phyloP scores from a whole-genome alignment of 257 asterid genomes.

The Petunia axillaris region DNA sequence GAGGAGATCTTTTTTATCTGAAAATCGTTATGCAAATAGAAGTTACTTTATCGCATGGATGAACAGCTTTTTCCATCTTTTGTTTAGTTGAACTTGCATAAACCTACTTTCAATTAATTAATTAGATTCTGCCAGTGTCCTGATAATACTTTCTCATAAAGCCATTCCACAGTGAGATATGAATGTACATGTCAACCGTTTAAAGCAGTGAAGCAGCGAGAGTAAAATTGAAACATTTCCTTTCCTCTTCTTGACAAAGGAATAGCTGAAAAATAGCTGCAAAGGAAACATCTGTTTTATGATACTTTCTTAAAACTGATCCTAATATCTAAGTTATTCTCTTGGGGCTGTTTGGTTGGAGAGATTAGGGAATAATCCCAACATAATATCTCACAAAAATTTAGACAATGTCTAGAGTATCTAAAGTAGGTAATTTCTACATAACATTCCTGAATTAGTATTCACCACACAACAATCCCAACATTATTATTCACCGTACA shows the following conservation, averaged over 20 bases:
- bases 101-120: neutral
- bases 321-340: neutral
- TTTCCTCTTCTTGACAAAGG: neutral
- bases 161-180: neutral
- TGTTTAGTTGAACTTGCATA: neutral
- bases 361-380: slow-evolving; percentile 1
- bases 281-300: neutral
- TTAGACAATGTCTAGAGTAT: neutral
- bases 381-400: neutral
- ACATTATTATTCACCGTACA: neutral
- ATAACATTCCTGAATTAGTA: neutral
- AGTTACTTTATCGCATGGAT: neutral
- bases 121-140: slow-evolving; percentile 1
- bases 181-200: neutral
- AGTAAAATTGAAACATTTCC: slow-evolving; percentile 1
- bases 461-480: neutral
- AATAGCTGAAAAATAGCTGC: neutral
- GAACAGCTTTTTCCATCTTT: neutral
- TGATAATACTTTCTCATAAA: slow-evolving; percentile 1
- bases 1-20: slow-evolving; percentile 24
- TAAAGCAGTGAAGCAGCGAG: neutral
- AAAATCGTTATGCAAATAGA: neutral
- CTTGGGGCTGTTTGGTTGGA: neutral
- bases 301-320: slow-evolving; percentile 1
- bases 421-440: neutral